Conservation (phyloP, 768 basidiomycete species). For the Albatrellus ellisii region DNA sequence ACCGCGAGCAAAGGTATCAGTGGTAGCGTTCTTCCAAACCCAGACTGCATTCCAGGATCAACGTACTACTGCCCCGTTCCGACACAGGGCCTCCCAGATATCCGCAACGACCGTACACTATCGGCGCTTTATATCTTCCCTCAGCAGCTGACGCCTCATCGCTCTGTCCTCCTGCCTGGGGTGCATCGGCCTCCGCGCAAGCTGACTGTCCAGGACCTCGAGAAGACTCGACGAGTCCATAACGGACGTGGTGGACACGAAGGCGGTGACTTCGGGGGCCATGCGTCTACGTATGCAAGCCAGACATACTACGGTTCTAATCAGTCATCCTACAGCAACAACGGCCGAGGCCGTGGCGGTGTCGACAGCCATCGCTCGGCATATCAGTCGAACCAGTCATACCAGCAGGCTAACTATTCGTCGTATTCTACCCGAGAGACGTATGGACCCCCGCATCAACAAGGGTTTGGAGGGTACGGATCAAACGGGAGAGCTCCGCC, state of each 20-base stretch:
- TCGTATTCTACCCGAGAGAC: conserved; percentile 15
- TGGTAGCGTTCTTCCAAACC: conserved; percentile 72
- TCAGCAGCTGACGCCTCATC: conserved; percentile 73
- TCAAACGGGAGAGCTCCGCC: conserved; percentile 13
- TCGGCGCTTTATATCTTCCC: conserved; percentile 88
- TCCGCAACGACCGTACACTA: conserved; percentile 76
- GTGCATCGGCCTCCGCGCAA: conserved; percentile 43
- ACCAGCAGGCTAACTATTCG: conserved; percentile 1
- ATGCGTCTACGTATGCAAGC: conserved; percentile 1
- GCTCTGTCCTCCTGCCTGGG: conserved; percentile 70
- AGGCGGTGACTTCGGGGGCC: conserved; percentile 1
- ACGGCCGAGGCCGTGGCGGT: conserved; percentile 37
- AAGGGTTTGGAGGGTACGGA: conserved; percentile 21
- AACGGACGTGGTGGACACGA: conserved; percentile 21
- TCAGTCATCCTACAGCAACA: conserved; percentile 27
- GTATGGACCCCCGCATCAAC: conserved; percentile 16
- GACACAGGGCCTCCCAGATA: conserved; percentile 52
- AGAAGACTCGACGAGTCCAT: conserved; percentile 38
- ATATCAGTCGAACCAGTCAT: conserved; percentile 4
- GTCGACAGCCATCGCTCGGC: conserved; percentile 19
- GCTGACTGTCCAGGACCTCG: conserved; percentile 60
- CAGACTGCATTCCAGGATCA: conserved; percentile 83
- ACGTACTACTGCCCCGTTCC: conserved; percentile 73
- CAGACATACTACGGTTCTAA: conserved; percentile 1
- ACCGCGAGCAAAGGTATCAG: conserved; percentile 64